Conservation (phyloP, 345 rosid species). For the Hibiscus syriacus region DNA sequence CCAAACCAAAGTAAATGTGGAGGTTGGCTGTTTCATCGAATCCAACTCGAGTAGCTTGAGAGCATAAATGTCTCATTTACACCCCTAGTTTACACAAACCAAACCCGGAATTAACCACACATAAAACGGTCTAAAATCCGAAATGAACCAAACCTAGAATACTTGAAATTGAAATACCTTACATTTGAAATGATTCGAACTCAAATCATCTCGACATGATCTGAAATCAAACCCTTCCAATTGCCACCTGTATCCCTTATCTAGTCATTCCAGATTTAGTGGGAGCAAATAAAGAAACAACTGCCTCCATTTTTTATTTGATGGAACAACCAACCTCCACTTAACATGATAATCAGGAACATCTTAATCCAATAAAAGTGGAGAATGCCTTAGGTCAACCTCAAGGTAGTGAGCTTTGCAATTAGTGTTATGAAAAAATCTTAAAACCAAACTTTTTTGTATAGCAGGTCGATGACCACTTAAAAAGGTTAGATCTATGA, state of each 20-base stretch:
- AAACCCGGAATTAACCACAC: not conserved
- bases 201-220: too few relatives aligned
- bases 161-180: too few relatives aligned
- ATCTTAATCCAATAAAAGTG: not conserved
- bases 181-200: not conserved
- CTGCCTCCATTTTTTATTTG: not conserved
- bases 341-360: not conserved
- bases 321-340: constrained; percentile 4
- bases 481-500: not conserved
- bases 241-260: not conserved
- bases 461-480: not conserved
- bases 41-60: not conserved
- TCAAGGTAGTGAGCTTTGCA: not conserved
- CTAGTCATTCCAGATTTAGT: not conserved
- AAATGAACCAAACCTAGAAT: not conserved
- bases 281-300: not conserved
- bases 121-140: not conserved
- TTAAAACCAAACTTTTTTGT: not conserved
- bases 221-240: not conserved
- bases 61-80: not conserved
- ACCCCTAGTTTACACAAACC: not conserved
- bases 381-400: not conserved
- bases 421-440: constrained; percentile 2
- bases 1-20: too few relatives aligned
- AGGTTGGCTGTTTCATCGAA: too few relatives aligned